Evolutionary conservation across 2,329 filamentous ascomycete genomes (phyloP), one percentile per base, ranked within the genome.

Genomic region (Dothideomycetidae sp.): DNA sequence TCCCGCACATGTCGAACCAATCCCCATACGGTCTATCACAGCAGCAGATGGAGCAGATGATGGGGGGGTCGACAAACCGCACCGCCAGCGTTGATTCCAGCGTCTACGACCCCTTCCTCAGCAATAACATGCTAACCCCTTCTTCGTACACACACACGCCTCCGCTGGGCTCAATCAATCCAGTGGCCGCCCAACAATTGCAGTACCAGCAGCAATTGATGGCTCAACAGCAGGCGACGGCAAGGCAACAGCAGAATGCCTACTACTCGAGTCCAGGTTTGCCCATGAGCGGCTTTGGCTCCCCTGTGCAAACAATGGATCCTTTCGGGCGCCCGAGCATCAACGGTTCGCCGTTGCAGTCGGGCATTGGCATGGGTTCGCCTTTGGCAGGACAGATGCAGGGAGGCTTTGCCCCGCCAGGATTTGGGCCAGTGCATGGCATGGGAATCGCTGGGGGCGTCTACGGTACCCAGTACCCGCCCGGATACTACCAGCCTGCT

Each of bases 181-280:
- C 55, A 13, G 43, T 52, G 31, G 66, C 69, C 40, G 66, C 71
- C 47, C 50, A 71, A 18, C 72, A 75, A 48, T 75, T 75, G 47
- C 72, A 74, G 47, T 64, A 67, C 50, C 60, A 61, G 21, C 64
- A 71, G 48, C 54, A 71, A 15, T 64, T 67, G 3, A 51, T 53
- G 31, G 45, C 48, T 21, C 50, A 52, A 40, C 44, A 61, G 42
- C 57, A 41, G 26, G 35, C 44, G 35, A 31, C 43, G 46, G 33
- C 43, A 33, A 17, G 28, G 28, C 42, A 42, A 32, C 46, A 49
- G 36, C 50, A 50, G 21, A 50, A 52, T 19, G 52, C 50, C 7
- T 54, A 50, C 42, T 57, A 52, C 44, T 47, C 44, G 32, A 46
- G 41, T 31, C 46, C 46, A 15, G 43, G 40, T 10, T 39, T 49